Conservation (phyloP, 1,139 yeast species). For the Taiozyma onychis region DNA sequence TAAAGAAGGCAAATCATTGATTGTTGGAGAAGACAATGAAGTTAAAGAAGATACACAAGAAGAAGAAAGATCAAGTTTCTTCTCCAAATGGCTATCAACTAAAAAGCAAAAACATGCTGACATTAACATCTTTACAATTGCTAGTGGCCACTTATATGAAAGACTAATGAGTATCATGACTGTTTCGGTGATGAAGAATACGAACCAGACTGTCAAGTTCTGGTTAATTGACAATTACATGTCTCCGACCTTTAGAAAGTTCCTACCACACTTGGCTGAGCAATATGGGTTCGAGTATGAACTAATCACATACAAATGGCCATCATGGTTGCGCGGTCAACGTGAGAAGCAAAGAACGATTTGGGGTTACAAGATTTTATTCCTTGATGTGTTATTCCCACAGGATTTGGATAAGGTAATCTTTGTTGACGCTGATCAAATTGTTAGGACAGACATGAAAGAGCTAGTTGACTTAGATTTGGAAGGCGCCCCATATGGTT, state of each 20-base stretch:
- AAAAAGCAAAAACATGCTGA: constrained; percentile 40
- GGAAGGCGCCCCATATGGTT: constrained; percentile 78
- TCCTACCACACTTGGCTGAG: constrained; percentile 58
- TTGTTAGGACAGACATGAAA: constrained; percentile 66
- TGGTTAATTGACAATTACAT: constrained; percentile 83
- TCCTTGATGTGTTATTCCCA: constrained; percentile 85
- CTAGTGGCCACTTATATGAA: constrained; percentile 77
- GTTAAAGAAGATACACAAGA: constrained; percentile 2
- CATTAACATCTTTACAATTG: constrained; percentile 77
- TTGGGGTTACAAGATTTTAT: constrained; percentile 86
- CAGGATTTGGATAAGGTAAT: constrained; percentile 66
- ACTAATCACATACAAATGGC: constrained; percentile 84
- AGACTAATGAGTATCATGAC: constrained; percentile 72
- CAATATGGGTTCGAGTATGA: constrained; percentile 49
- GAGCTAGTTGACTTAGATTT: constrained; percentile 63
- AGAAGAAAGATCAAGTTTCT: constrained; percentile 9
- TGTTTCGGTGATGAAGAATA: constrained; percentile 61
- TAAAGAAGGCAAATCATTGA: constrained; percentile 32
- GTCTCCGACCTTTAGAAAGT: constrained; percentile 59
- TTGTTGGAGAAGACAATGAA: constrained; percentile 15
- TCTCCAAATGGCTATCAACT: constrained; percentile 10
- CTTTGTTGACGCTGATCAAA: constrained; percentile 83
- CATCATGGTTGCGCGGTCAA: constrained; percentile 78
- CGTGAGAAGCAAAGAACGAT: constrained; percentile 70
- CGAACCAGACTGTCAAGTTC: constrained; percentile 63